These are phyloP conservation scores for Ascochyta fabae DNA, from an alignment of 2,329 filamentous ascomycete genomes.

Conservation along the genomic window DNA sequence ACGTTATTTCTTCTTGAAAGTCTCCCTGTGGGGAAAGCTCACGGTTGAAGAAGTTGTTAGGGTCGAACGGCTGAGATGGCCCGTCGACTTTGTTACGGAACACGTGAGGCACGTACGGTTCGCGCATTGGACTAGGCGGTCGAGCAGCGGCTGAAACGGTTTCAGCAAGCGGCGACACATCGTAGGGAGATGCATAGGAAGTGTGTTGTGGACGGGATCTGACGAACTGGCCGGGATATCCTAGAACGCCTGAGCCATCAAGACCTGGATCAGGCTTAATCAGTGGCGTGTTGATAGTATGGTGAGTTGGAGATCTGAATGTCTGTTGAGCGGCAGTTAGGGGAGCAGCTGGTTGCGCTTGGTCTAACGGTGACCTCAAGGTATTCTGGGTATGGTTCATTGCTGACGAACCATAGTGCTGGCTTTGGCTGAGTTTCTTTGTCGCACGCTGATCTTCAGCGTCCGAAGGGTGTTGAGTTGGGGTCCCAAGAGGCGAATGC, in stretches of 20 bases:
- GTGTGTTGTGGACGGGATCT: background rate
- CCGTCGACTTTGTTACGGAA: background rate
- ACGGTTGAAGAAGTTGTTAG: slow-evolving; percentile 25
- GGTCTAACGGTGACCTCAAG: background rate
- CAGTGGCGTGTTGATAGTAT: background rate
- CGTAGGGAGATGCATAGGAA: background rate
- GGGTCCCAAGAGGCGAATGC: background rate
- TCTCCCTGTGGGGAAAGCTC: slow-evolving; percentile 18
- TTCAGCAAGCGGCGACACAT: background rate
- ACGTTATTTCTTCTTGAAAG: slow-evolving; percentile 4
- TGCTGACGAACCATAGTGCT: background rate
- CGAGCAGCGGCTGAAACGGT: background rate
- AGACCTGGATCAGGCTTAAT: background rate
- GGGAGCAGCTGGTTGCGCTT: background rate
- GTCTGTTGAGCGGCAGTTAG: background rate
- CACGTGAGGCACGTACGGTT: background rate
- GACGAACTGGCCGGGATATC: background rate
- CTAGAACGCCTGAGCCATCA: background rate
- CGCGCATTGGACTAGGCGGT: background rate
- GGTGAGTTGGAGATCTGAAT: background rate
- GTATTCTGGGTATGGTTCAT: background rate
- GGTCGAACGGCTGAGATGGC: slow-evolving; percentile 20
- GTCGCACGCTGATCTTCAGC: no score
- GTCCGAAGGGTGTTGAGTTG: background rate
- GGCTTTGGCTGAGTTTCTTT: no score